Conservation (phyloP, 495 filamentous ascomycete genomes). For the Penicillium maclennaniae region DNA sequence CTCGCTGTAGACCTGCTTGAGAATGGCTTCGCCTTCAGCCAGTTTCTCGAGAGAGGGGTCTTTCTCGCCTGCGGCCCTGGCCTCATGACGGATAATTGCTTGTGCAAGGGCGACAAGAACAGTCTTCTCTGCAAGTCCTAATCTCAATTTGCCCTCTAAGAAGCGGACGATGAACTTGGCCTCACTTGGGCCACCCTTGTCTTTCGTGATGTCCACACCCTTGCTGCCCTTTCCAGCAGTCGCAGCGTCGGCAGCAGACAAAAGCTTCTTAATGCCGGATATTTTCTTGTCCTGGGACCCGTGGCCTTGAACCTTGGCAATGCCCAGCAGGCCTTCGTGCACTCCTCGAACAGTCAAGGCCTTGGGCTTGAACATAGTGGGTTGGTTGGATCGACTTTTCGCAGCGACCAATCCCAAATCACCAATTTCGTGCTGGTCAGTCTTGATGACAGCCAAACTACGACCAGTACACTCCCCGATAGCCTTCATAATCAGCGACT, state of each 20-base stretch:
- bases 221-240: constrained; percentile 62
- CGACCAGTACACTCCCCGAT: constrained; percentile 93
- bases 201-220: constrained; percentile 79
- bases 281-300: constrained; percentile 89
- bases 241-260: constrained; percentile 77
- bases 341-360: constrained; percentile 82
- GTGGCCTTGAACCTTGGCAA: constrained; percentile 81
- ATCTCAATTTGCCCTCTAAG: constrained; percentile 86
- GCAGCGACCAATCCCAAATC: constrained; percentile 92
- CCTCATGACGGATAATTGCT: constrained; percentile 80
- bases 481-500: constrained; percentile 97
- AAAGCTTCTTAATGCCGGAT: constrained; percentile 87
- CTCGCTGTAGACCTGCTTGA: constrained; percentile 93
- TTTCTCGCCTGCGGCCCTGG: constrained; percentile 60
- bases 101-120: constrained; percentile 85
- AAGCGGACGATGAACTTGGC: constrained; percentile 91
- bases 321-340: constrained; percentile 80
- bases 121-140: constrained; percentile 89
- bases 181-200: constrained; percentile 92
- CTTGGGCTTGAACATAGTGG: constrained; percentile 97
- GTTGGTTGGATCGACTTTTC: constrained; percentile 88
- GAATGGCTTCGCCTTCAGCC: constrained; percentile 73
- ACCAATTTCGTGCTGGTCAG: constrained; percentile 92
- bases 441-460: constrained; percentile 80
- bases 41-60: constrained; percentile 68